phyloP scores from a whole-genome alignment of 768 basidiomycete genomes.

The Infundibulicybe gibba region DNA sequence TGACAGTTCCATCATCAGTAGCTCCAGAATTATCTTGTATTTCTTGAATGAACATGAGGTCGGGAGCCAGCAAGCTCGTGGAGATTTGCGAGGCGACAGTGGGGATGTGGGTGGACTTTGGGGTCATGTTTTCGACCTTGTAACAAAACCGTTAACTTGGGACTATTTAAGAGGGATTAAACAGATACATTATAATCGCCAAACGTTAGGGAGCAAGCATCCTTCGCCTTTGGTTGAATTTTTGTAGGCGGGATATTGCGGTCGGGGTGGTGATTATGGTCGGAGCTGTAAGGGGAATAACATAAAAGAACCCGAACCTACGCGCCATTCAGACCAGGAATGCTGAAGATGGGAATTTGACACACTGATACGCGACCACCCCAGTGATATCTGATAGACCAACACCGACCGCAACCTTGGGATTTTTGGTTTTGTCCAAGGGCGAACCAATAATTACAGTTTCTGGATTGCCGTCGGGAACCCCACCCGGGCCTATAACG shows the following conservation, averaged over 20 bases:
- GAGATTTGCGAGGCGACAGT: constrained; percentile 52
- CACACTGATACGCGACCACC: constrained; percentile 50
- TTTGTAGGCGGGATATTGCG: constrained; percentile 33
- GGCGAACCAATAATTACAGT: constrained; percentile 50
- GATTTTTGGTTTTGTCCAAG: constrained; percentile 50
- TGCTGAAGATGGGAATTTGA: constrained; percentile 1
- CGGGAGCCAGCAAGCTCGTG: constrained; percentile 43
- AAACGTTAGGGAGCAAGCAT: constrained; percentile 44
- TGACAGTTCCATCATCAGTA: constrained; percentile 49
- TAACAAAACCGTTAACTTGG: neutral
- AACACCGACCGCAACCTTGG: constrained; percentile 42
- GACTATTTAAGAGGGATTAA: neutral
- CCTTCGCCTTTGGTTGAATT: constrained; percentile 25
- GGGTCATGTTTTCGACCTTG: constrained; percentile 55
- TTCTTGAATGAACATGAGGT: constrained; percentile 62
- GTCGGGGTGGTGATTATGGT: constrained; percentile 35
- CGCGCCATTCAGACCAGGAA: neutral
- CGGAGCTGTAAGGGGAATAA: constrained; percentile 56
- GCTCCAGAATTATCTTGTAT: constrained; percentile 58
- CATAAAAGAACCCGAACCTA: constrained; percentile 51
- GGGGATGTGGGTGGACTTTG: constrained; percentile 43
- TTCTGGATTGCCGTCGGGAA: constrained; percentile 60
- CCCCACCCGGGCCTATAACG: constrained; percentile 36
- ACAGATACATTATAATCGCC: constrained; percentile 56
- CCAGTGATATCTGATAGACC: constrained; percentile 49